These are phyloP conservation scores for Suaeda aralocaspica DNA, from an alignment of 148 eudicot species.

Conservation along the genomic window DNA sequence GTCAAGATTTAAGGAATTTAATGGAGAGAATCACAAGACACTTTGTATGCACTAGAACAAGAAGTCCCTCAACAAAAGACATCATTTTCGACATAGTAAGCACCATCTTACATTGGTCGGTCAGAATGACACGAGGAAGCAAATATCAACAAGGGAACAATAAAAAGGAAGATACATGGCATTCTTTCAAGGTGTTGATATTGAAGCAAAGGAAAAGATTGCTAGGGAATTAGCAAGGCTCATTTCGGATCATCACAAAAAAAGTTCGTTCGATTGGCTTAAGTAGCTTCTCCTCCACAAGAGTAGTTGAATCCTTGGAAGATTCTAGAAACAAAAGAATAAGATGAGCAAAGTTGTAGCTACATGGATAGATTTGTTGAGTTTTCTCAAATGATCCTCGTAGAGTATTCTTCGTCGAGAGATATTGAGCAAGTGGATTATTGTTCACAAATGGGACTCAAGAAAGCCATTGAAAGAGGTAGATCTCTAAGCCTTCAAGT, in stretches of 20 bases:
- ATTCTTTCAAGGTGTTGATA: constrained; percentile 64
- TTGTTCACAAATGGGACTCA: constrained; percentile 57
- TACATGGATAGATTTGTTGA: constrained; percentile 51
- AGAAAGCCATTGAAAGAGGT: constrained; percentile 75
- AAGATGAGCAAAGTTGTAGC: constrained; percentile 55
- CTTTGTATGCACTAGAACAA: constrained; percentile 63
- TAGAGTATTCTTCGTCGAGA: constrained; percentile 76
- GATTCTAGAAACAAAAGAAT: constrained; percentile 57
- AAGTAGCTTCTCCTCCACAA: constrained; percentile 54
- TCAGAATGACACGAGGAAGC: constrained; percentile 46
- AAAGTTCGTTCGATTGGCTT: constrained; percentile 46
- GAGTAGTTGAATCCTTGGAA: constrained; percentile 36
- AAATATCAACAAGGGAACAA: constrained; percentile 6
- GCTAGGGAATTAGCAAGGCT: constrained; percentile 65
- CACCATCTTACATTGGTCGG: constrained; percentile 62
- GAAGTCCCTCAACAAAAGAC: constrained; percentile 62
- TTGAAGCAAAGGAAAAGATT: constrained; percentile 58
- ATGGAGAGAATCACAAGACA: constrained; percentile 46
- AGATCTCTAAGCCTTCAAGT: constrained; percentile 27
- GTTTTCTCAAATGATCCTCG: constrained; percentile 49
- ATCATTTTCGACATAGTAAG: constrained; percentile 57
- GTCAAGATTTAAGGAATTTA: constrained; percentile 52
- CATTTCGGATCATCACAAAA: constrained; percentile 62
- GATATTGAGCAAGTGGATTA: constrained; percentile 71
- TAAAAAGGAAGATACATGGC: constrained; percentile 89